Evolutionary conservation across 306 rosid species (phyloP), one percentile per base, ranked within the genome.

Genomic region (Albizia julibrissin): DNA sequence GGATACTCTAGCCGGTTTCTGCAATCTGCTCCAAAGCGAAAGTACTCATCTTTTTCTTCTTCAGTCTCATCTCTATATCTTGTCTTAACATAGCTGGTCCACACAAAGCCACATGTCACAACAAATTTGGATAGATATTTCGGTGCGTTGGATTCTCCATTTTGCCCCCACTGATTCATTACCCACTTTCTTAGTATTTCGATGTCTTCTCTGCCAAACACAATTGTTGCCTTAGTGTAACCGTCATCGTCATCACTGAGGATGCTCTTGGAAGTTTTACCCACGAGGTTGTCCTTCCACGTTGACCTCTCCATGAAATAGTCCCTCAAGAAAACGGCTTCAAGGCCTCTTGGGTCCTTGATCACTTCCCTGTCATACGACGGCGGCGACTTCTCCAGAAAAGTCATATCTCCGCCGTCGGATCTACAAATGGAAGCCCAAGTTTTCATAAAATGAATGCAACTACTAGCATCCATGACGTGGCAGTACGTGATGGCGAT

Each of bases 401-500:
- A 67, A 0, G 29, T 42, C 34, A 26, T 4, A 50, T 83, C 76
- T 10, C 71, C 87, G 8, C 79, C 87, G 8, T 26, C 14, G 3
- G 7, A 72, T 80, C 18, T 7, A 74, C 82, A 71, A 16, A 87
- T 40, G 58, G 58, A 77, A 61, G 87, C 79, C 89, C 89, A 87
- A 5, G 81, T 47, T 49, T 81, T 87, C 85, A 87, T 84, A 82
- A 87, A 87, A 61, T 81, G 82, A 33, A 69, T 46, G 22, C 89
- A 87, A 26, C 68, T 80, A 3, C 43, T 47, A 42, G 14, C 89
- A 69, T 84, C 89, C 77, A 87, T 87, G 11, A 74, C 74, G 39
- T 87, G 89, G 15, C 89, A 84, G 27, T 87, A 87, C 0, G 89
- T 87, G 87, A 87, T 81, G 1, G 89, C 83, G n/a, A 81, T 84